phyloP scores from a whole-genome alignment of 2,329 filamentous ascomycete genomes.

The Tolypocladium ophioglossoides region DNA sequence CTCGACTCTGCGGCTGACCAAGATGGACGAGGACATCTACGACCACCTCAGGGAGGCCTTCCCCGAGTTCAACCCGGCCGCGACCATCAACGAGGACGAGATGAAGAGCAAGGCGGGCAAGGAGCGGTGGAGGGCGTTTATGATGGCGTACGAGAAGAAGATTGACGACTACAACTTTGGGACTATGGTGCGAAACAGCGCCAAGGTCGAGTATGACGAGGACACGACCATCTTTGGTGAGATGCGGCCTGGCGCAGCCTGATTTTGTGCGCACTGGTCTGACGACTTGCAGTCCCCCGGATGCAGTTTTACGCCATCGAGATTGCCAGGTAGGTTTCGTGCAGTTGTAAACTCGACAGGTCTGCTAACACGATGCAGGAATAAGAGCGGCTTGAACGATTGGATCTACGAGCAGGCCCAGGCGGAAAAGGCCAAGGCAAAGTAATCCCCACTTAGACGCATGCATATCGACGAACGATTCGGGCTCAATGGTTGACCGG shows the following conservation, averaged over 20 bases:
- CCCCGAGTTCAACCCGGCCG: conserved; percentile 80
- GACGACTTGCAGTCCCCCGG: conserved; percentile 32
- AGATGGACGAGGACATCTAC: conserved; percentile 90
- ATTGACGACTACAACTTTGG: conserved; percentile 98
- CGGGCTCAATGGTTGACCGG: neutral
- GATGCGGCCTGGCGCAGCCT: conserved; percentile 10
- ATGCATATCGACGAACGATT: neutral
- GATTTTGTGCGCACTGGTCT: neutral
- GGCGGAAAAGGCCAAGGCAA: conserved; percentile 33
- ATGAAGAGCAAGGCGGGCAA: conserved; percentile 98
- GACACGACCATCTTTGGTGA: conserved; percentile 85
- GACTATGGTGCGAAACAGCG: conserved; percentile 73
- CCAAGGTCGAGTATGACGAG: conserved; percentile 76
- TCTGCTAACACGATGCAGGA: conserved; percentile 46
- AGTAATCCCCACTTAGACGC: neutral
- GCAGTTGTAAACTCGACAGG: neutral
- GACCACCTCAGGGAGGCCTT: conserved; percentile 81
- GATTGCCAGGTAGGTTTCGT: conserved; percentile 28
- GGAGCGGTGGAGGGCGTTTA: conserved; percentile 88
- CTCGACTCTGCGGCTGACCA: conserved; percentile 81
- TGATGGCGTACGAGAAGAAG: conserved; percentile 87
- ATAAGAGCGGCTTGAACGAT: conserved; percentile 83
- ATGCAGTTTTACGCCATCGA: conserved; percentile 47
- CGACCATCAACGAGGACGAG: conserved; percentile 74
- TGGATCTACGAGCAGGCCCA: conserved; percentile 89